Conservation (phyloP, 2,329 filamentous ascomycete genomes). For the Exophiala dermatitidis region DNA sequence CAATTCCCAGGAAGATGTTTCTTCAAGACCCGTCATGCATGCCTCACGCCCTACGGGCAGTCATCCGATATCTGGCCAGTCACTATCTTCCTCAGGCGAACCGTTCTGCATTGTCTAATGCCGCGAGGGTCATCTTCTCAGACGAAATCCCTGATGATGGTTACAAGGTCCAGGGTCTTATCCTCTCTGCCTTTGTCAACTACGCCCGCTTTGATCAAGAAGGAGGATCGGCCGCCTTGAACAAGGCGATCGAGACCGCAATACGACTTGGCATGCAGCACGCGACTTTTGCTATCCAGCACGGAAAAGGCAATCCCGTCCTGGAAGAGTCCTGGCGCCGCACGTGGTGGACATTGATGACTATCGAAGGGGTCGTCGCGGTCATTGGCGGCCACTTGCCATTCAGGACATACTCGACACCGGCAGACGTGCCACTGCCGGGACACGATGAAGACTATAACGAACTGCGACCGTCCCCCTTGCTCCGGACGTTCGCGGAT, state of each 20-base stretch:
- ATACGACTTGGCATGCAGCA: slow-evolving; percentile 70
- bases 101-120: slow-evolving; percentile 25
- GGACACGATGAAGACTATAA: slow-evolving; percentile 68
- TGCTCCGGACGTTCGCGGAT: slow-evolving; percentile 51
- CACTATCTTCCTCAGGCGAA: slow-evolving; percentile 44
- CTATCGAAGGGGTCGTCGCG: slow-evolving; percentile 78
- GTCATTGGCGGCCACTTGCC: slow-evolving; percentile 47
- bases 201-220: slow-evolving; percentile 32
- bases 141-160: slow-evolving; percentile 27
- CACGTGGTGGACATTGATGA: slow-evolving; percentile 84
- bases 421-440: slow-evolving; percentile 65
- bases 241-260: slow-evolving; percentile 62
- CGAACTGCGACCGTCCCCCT: slow-evolving; percentile 48
- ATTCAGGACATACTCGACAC: slow-evolving; percentile 56
- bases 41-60: slow-evolving; percentile 45
- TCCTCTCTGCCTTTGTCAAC: slow-evolving; percentile 34
- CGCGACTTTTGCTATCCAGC: slow-evolving; percentile 46
- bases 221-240: slow-evolving; percentile 42
- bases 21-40: slow-evolving; percentile 33
- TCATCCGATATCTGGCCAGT: slow-evolving; percentile 52
- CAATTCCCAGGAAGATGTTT: slow-evolving; percentile 43
- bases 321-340: slow-evolving; percentile 77
- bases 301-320: slow-evolving; percentile 51
- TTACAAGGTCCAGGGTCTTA: slow-evolving; percentile 35
- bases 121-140: slow-evolving; percentile 27